Evolutionary conservation across 2,329 filamentous ascomycete genomes (phyloP).

Genomic region (Mycosphaerella sp.): DNA sequence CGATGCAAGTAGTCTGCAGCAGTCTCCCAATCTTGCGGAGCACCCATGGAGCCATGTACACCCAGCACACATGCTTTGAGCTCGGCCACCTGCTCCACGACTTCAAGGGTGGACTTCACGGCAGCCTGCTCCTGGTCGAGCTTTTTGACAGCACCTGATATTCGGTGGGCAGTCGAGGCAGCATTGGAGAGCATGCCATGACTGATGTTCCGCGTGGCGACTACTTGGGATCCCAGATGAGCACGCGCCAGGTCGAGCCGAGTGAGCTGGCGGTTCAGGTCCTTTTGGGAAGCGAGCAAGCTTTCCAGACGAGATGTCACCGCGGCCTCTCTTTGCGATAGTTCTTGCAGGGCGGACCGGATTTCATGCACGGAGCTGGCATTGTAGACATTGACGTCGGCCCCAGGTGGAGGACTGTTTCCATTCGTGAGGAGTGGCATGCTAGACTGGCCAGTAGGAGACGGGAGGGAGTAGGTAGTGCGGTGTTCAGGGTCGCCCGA

Average conservation of each 20-base stretch:
- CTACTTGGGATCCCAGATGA: slow-evolving; percentile 77
- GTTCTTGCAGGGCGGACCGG: slow-evolving; percentile 64
- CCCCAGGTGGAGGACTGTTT: not conserved
- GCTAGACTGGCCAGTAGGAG: not conserved
- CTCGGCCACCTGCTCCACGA: slow-evolving; percentile 94
- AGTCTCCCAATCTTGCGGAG: slow-evolving; percentile 97
- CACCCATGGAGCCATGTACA: slow-evolving; percentile 92
- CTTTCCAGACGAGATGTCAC: slow-evolving; percentile 69
- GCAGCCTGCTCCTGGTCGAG: slow-evolving; percentile 87
- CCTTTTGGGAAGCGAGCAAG: slow-evolving; percentile 74
- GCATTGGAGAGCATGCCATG: slow-evolving; percentile 86
- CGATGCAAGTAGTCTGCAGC: slow-evolving; percentile 83
- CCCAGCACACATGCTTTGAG: slow-evolving; percentile 94
- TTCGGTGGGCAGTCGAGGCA: slow-evolving; percentile 73
- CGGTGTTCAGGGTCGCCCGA: not conserved
- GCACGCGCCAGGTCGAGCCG: slow-evolving; percentile 85
- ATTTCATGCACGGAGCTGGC: slow-evolving; percentile 73
- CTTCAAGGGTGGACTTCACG: slow-evolving; percentile 81
- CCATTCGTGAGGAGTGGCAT: slow-evolving; percentile 8
- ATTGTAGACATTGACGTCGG: slow-evolving; percentile 52
- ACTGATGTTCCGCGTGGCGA: slow-evolving; percentile 74
- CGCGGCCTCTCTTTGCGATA: slow-evolving; percentile 67
- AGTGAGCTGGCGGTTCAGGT: slow-evolving; percentile 77
- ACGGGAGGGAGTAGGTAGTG: not conserved
- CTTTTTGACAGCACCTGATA: slow-evolving; percentile 78